Evolutionary conservation across 2,329 filamentous ascomycete species (phyloP), one percentile per base, ranked within the genome.

Genomic region (Exophiala sideris): DNA sequence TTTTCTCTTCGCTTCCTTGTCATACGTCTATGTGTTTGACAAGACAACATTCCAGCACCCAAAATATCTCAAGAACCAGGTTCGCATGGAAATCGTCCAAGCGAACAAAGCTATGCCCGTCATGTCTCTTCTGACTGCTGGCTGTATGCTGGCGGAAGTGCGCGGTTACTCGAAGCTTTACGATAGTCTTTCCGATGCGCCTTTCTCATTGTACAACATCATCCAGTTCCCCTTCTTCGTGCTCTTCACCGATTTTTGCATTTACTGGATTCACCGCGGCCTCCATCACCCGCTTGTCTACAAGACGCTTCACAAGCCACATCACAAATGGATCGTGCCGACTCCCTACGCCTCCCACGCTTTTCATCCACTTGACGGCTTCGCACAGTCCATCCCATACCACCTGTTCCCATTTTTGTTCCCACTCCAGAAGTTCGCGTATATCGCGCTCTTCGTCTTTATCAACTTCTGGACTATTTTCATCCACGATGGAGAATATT

Each of bases 301-400:
- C 82, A 95, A 91, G 78, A 78, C 79, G 62, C 80, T 96, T 46
- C 92, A 97, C 82, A 97, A 97, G 83, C 87, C 91, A 62, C 92
- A 97, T 75, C 92, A 97, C 84, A 96, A 96, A 78, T 97, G 92
- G 92, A 96, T 97, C 74, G 95, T 96, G 89, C 92, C 92, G 2
- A 95, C 90, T 2, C 92, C 92, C 0, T 96, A 84, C 70, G 91
- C 92, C 39, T 91, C 87, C 64, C 88, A 96, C 68, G 92, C 92
- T 54, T 97, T 97, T 81, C 91, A 97, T 76, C 91, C 92, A 1
- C 71, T 96, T 48, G 92, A 97, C 68, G 92, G 92, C 67, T 96
- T 87, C 74, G 81, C 85, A 9, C 92, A 97, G 76, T 88, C 87
- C 57, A 70, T 95, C 44, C 92, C 92, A 0, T 97, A 97, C 76